A percentile compares a stretch with the other conserved stretches of the same genome.
Conservation (phyloP, 1,284 basidiomycete genomes). For the Cystobasidiaceae sp. region DNA sequence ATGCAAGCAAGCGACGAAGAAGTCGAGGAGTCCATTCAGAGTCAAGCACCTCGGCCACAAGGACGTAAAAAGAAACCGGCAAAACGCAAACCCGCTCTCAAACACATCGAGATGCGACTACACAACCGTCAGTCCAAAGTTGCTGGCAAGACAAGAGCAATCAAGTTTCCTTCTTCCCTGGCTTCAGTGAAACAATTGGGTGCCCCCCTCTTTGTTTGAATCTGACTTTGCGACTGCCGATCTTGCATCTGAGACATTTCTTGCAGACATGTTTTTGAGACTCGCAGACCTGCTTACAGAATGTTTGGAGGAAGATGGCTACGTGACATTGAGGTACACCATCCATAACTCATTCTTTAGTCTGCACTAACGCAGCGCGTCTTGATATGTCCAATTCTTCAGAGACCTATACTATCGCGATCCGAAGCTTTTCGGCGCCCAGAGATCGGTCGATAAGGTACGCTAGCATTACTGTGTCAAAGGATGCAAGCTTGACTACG, state of each 20-base stretch:
- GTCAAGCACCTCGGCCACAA: too few species aligned
- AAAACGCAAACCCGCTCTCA: background rate
- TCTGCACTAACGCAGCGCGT: too few species aligned
- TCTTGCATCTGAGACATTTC: too few species aligned
- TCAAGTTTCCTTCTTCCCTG: background rate
- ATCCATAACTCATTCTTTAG: too few species aligned
- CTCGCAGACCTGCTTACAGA: slow-evolving; percentile 3
- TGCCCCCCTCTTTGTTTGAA: background rate
- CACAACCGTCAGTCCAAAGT: background rate
- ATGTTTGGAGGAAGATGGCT: background rate
- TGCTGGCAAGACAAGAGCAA: background rate
- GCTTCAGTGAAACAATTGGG: background rate
- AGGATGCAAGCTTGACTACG: background rate
- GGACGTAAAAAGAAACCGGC: too few species aligned
- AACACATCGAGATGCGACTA: background rate
- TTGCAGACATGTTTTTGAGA: background rate
- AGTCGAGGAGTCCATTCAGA: background rate
- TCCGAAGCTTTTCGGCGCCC: slow-evolving; percentile 65
- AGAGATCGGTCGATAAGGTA: slow-evolving; percentile 68
- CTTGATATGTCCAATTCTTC: too few species aligned
- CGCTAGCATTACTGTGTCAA: background rate
- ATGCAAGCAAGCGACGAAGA: background rate
- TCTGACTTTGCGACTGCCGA: background rate
- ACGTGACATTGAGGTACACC: background rate
- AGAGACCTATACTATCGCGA: slow-evolving; percentile 86